These are phyloP conservation scores for Phtheirospermum japonicum DNA, from an alignment of 257 asterid species.

Conservation along the genomic window DNA sequence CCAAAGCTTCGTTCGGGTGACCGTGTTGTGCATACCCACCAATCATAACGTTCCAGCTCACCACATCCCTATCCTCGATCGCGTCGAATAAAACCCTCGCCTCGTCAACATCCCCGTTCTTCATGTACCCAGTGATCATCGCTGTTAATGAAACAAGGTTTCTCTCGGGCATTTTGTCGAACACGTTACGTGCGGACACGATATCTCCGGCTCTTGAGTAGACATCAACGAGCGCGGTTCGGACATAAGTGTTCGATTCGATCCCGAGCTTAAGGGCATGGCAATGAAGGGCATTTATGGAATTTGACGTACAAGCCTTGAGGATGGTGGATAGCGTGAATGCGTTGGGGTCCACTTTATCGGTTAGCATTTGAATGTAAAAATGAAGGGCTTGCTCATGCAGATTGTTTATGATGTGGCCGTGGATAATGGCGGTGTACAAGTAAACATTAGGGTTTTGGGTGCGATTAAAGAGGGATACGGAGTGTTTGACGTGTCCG, in stretches of 20 bases:
- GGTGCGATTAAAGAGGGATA: slow-evolving; percentile 40
- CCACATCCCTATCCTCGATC: slow-evolving; percentile 51
- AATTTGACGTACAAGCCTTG: slow-evolving; percentile 36
- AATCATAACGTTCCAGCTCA: slow-evolving; percentile 56
- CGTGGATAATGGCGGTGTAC: slow-evolving; percentile 48
- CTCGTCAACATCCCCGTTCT: slow-evolving; percentile 43
- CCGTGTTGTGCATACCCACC: slow-evolving; percentile 52
- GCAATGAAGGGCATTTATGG: slow-evolving; percentile 42
- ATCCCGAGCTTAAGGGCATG: slow-evolving; percentile 45
- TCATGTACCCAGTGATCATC: slow-evolving; percentile 50
- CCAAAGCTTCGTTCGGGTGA: slow-evolving; percentile 46
- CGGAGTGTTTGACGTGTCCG: slow-evolving; percentile 36
- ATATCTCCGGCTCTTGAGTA: slow-evolving; percentile 43
- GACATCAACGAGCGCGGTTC: slow-evolving; percentile 46
- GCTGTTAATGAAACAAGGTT: slow-evolving; percentile 47
- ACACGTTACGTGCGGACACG: slow-evolving; percentile 40
- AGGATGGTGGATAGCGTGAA: slow-evolving; percentile 43
- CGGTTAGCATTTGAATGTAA: slow-evolving; percentile 45
- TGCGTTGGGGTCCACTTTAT: slow-evolving; percentile 44
- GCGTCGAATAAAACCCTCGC: slow-evolving; percentile 44
- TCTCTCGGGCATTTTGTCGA: slow-evolving; percentile 39
- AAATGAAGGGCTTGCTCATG: slow-evolving; percentile 39
- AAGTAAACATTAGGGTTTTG: slow-evolving; percentile 42
- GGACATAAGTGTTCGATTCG: slow-evolving; percentile 40
- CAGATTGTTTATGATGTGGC: slow-evolving; percentile 44